Conservation (phyloP, 2,329 filamentous ascomycete genomes). For the Aspergillus carbonarius region DNA sequence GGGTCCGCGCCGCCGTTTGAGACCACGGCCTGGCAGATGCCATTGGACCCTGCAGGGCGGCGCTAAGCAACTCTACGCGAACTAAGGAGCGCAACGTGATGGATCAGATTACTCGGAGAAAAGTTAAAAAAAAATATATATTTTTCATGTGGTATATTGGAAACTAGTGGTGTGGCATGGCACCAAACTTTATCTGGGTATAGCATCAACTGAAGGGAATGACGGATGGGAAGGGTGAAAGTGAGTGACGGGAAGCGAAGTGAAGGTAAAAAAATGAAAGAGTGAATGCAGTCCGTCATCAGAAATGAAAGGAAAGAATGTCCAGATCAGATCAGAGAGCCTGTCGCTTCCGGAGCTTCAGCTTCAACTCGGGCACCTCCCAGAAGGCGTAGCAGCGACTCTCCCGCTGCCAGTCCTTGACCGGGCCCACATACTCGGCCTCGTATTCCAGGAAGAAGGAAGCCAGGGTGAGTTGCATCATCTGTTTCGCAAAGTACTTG, state of each 20-base stretch:
- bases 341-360: slow-evolving; percentile 13
- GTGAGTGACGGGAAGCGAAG: background rate
- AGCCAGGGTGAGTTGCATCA: slow-evolving; percentile 25
- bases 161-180: slow-evolving; percentile 4
- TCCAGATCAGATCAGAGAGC: background rate
- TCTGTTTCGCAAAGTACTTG: slow-evolving; percentile 29
- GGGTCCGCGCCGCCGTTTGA: background rate
- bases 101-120: background rate
- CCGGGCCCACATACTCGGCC: slow-evolving; percentile 21
- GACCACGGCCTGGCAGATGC: background rate
- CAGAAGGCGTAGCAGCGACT: slow-evolving; percentile 29
- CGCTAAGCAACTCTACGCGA: background rate
- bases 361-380: slow-evolving; percentile 25
- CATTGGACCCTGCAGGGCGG: background rate
- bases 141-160: background rate
- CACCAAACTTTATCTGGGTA: slow-evolving; percentile 5
- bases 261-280: background rate
- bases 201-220: background rate
- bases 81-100: background rate
- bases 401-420: slow-evolving; percentile 25
- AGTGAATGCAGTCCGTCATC: background rate
- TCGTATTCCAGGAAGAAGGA: slow-evolving; percentile 27
- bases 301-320: too few relatives aligned
- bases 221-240: background rate
- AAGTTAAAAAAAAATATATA: background rate